phyloP scores from a whole-genome alignment of 148 eudicot species.

The Bassia scoparia region DNA sequence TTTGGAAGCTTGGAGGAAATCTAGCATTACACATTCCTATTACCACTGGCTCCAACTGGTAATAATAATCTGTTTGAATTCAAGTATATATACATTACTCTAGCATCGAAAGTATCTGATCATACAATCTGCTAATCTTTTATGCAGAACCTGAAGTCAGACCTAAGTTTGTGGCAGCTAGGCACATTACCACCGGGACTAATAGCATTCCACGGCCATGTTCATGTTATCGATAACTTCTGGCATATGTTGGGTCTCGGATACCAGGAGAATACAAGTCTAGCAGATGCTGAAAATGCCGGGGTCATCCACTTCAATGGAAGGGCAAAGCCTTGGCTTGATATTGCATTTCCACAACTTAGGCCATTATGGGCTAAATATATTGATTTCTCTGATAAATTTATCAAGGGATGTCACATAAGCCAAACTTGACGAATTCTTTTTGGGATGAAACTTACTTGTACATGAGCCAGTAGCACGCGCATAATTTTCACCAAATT shows the following conservation, averaged over 20 bases:
- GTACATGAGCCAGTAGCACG: conserved; percentile 28
- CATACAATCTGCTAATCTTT: neutral
- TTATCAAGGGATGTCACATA: conserved; percentile 72
- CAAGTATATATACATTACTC: neutral
- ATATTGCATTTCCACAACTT: conserved; percentile 82
- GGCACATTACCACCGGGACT: conserved; percentile 95
- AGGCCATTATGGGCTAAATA: conserved; percentile 72
- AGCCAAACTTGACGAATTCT: conserved; percentile 37
- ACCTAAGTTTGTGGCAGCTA: conserved; percentile 91
- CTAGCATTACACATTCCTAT: conserved; percentile 69
- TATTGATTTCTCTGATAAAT: conserved; percentile 61
- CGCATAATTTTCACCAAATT: conserved; percentile 19
- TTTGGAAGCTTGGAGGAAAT: conserved; percentile 78
- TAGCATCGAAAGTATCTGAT: neutral
- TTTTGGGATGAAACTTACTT: conserved; percentile 6
- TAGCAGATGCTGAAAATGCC: conserved; percentile 64
- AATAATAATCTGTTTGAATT: conserved; percentile 20
- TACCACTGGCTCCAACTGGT: conserved; percentile 83
- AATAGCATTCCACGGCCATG: conserved; percentile 88
- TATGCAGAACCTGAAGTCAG: conserved; percentile 84
- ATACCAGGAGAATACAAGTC: conserved; percentile 77
- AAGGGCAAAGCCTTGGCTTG: conserved; percentile 91
- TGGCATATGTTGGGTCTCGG: conserved; percentile 97
- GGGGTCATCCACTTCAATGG: conserved; percentile 89
- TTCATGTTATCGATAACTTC: conserved; percentile 61